Percentiles rank a stretch among this genome's conserved stretches.
Conservation (phyloP, 2,329 filamentous ascomycete genomes). For the Paraconiothyrium sp. region DNA sequence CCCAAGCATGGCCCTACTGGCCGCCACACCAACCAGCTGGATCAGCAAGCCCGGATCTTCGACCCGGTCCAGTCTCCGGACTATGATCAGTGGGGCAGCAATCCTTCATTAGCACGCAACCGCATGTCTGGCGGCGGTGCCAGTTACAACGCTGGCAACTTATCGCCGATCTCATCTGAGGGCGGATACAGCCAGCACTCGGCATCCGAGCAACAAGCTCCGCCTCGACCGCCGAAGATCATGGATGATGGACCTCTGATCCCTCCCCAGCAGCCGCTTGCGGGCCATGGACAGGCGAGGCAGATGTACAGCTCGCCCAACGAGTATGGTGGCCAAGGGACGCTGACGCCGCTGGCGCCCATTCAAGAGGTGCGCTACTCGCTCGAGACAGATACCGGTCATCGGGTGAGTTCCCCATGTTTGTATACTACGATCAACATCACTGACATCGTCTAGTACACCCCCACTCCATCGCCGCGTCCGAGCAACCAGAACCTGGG, state of each 20-base stretch:
- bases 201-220: conserved; percentile 50
- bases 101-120: conserved; percentile 53
- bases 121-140: conserved; percentile 48
- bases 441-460: conserved; percentile 36
- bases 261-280: conserved; percentile 58
- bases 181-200: conserved; percentile 51
- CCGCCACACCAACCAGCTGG: conserved; percentile 76
- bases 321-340: conserved; percentile 48
- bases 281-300: conserved; percentile 49
- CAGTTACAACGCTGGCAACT: conserved; percentile 42
- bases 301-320: conserved; percentile 51
- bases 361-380: conserved; percentile 62
- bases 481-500: conserved; percentile 40
- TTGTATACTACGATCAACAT: neutral
- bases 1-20: conserved; percentile 77
- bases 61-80: conserved; percentile 56
- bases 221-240: conserved; percentile 63
- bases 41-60: conserved; percentile 76
- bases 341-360: conserved; percentile 56
- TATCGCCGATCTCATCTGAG: conserved; percentile 51
- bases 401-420: conserved; percentile 30
- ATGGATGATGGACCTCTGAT: conserved; percentile 68
- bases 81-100: conserved; percentile 60
- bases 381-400: conserved; percentile 56
- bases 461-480: conserved; percentile 44